A percentile compares a stretch with the other conserved stretches of the same genome.
These are phyloP conservation scores for Boletus rex-veris DNA, from an alignment of 768 basidiomycete species.

Conservation along the genomic window DNA sequence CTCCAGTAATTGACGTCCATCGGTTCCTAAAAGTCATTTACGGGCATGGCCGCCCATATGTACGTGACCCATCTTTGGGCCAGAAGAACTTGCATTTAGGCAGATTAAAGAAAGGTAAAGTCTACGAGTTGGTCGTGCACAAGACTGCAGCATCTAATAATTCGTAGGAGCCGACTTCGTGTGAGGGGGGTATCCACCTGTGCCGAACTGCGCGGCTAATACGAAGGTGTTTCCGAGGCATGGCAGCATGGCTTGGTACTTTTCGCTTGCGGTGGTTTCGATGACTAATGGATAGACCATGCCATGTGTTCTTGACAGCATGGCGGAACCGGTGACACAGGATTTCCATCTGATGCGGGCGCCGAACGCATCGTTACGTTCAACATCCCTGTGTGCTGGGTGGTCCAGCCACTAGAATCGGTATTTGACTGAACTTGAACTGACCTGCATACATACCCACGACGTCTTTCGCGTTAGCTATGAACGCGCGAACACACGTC, in stretches of 20 bases:
- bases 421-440: background rate
- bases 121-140: background rate
- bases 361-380: conserved; percentile 9
- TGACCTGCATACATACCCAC: background rate
- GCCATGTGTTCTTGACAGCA: conserved; percentile 6
- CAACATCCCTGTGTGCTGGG: conserved; percentile 4
- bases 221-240: conserved; percentile 1
- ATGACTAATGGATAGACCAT: conserved; percentile 2
- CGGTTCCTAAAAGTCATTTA: background rate
- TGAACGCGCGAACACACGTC: background rate
- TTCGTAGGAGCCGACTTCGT: background rate
- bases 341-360: conserved; percentile 9
- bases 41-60: background rate
- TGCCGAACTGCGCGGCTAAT: background rate
- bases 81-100: background rate
- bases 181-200: background rate
- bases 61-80: conserved; percentile 2
- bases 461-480: too few relatives aligned
- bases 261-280: background rate
- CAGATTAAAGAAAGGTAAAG: background rate
- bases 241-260: background rate
- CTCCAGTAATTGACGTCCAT: background rate
- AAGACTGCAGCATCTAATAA: background rate
- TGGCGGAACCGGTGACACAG: conserved; percentile 15
- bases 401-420: background rate